Evolutionary conservation across 129 eudicot genomes (phyloP).

Genomic region (Escallonia herrerae): DNA sequence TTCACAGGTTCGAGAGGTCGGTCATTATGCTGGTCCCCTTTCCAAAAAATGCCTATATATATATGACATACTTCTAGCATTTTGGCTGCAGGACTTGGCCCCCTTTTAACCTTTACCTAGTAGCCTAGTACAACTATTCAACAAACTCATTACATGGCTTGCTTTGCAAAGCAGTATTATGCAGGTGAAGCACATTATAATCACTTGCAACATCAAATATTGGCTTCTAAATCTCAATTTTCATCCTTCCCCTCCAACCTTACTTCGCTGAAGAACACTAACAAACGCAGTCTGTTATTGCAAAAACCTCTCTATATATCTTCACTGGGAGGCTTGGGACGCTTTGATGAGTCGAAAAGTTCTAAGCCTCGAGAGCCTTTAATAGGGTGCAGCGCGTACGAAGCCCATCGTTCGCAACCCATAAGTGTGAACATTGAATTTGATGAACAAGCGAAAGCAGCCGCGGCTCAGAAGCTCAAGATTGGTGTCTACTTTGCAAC

Average conservation of each 20-base stretch:
- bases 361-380: conserved; percentile 3
- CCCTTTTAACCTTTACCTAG: not conserved
- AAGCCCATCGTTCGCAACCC: conserved; percentile 14
- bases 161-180: conserved; percentile 13
- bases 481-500: conserved; percentile 60
- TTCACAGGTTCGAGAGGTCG: conserved; percentile 17
- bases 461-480: conserved; percentile 41
- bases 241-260: conserved; percentile 15
- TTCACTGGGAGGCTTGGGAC: conserved; percentile 6
- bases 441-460: conserved; percentile 14
- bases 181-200: not conserved
- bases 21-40: not conserved
- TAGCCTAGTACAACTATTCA: not conserved
- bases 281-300: not conserved
- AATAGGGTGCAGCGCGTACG: conserved; percentile 29
- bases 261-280: not conserved
- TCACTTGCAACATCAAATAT: not conserved
- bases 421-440: conserved; percentile 20
- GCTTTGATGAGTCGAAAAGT: conserved; percentile 1
- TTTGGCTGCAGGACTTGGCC: not conserved
- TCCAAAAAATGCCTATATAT: not conserved
- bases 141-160: conserved; percentile 15
- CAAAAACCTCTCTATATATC: conserved; percentile 27
- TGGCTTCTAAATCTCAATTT: conserved; percentile 13
- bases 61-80: not conserved